Base-by-base conservation (phyloP, 106 monocot species). In the Dendrobium huoshanense region DNA sequence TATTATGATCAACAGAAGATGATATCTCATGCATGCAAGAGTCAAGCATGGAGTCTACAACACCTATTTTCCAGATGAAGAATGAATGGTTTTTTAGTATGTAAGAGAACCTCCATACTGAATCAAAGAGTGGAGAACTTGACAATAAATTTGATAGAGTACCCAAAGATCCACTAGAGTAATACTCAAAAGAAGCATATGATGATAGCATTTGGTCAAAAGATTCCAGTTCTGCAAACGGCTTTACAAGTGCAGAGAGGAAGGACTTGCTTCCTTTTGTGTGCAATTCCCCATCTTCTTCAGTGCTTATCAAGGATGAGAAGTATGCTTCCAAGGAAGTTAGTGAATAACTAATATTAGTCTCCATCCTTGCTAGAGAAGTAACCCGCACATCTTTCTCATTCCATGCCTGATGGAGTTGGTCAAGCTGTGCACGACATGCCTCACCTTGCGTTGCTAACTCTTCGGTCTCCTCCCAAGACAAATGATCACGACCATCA, bases 381-480 rank as follows among this genome's bases (percentile, higher is more conserved):
- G 88, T 83, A 49, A 20, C 85, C 7, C 68, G 85, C 55, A 80
- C 74, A 81, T 99, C 95, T 83, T 87, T 99, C 80, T 93, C 84
- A 79, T 88, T 87, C 99, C 99, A 99, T 41, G 80, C 85, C 78
- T 87, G 89, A 77, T 95, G 90, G 37, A 99, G 93, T 77, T 86
- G 88, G 24, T 95, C 93, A 75, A 99, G 84, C 80, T 95, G 87
- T 84, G 88, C 83, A 82, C 93, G 91, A 77, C 95, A 99, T 76
- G 89, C 82, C 78, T 99, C 99, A 81, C 89, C 95, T 85, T 99
- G 91, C 19, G 91, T 90, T 80, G 95, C 95, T 80, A 95, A 72
- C 74, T 99, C 99, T 83, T 99, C 99, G 67, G 93, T 95, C 86
- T 99, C 99, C 92, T 99, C 99, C 99, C 99, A 99, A 25, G 92